Evolutionary conservation across 2,329 filamentous ascomycete species (phyloP).

Genomic region (Ceratocystis eucalypticola): DNA sequence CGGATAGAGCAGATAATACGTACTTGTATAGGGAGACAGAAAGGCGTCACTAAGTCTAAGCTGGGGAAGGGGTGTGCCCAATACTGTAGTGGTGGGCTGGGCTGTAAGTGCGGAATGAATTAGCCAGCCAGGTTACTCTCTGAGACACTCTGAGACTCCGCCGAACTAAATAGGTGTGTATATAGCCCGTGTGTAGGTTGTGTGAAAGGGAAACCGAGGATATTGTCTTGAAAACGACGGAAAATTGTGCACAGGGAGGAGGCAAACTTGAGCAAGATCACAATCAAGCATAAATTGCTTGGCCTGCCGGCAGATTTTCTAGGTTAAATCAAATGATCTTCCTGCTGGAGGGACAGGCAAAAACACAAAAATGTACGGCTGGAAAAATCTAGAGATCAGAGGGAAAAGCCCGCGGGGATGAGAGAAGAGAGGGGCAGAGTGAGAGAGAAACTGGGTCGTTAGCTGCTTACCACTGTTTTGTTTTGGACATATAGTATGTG

Average conservation of each 20-base stretch:
- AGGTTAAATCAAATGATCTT: background rate
- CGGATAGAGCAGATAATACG: background rate
- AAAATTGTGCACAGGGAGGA: background rate
- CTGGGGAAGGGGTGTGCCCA: background rate
- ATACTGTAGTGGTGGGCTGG: background rate
- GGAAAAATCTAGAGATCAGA: background rate
- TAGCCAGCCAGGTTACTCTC: background rate
- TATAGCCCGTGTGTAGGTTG: background rate
- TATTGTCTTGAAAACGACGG: background rate
- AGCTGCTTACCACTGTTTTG: background rate
- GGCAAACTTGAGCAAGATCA: background rate
- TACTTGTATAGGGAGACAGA: background rate
- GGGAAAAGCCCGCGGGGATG: background rate
- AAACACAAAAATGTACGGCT: background rate
- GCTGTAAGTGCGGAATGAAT: background rate
- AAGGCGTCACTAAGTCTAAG: background rate
- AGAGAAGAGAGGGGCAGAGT: background rate
- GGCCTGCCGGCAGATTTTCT: background rate
- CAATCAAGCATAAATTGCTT: background rate
- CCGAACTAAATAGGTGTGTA: background rate
- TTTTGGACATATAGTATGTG: background rate
- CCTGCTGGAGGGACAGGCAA: background rate
- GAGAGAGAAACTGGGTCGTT: slow-evolving; percentile 1
- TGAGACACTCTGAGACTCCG: slow-evolving; percentile 4
- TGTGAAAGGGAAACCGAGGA: background rate